These are phyloP conservation scores for Mycogone perniciosa DNA, from an alignment of 2,329 filamentous ascomycete species.

Conservation along the genomic window DNA sequence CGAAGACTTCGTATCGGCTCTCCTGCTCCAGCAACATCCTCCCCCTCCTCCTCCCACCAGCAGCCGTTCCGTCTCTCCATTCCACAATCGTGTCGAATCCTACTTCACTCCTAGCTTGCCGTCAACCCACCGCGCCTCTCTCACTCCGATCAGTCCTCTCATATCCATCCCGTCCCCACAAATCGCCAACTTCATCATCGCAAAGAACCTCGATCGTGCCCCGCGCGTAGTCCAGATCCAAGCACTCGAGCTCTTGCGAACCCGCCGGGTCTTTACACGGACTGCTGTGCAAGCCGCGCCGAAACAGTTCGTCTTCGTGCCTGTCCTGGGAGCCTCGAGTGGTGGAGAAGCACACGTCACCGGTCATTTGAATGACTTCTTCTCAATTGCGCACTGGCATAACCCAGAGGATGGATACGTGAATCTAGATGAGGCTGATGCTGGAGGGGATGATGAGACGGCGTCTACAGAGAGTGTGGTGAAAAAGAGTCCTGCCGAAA, in stretches of 20 bases:
- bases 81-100: conserved; percentile 23
- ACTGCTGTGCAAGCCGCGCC: conserved; percentile 69
- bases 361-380: conserved; percentile 66
- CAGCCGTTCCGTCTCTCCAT: conserved; percentile 21
- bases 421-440: conserved; percentile 60
- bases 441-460: conserved; percentile 25
- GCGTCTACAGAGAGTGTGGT: conserved; percentile 42
- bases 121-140: conserved; percentile 22
- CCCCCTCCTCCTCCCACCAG: conserved; percentile 16
- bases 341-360: conserved; percentile 45
- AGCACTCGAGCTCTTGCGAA: conserved; percentile 69
- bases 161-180: conserved; percentile 25
- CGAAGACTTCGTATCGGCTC: conserved; percentile 70
- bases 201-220: conserved; percentile 69
- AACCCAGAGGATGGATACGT: conserved; percentile 64
- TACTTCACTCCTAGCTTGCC: conserved; percentile 28
- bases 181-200: conserved; percentile 79
- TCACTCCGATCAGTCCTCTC: conserved; percentile 24
- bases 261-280: conserved; percentile 68
- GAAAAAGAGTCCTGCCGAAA: conserved; percentile 25
- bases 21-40: conserved; percentile 43
- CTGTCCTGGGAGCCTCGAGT: conserved; percentile 51
- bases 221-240: conserved; percentile 77
- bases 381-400: conserved; percentile 86
- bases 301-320: conserved; percentile 72